A percentile compares a stretch with the other conserved stretches of the same genome.
Conservation (phyloP, 2,329 filamentous ascomycete species). For the Albophoma yamanashiensis region DNA sequence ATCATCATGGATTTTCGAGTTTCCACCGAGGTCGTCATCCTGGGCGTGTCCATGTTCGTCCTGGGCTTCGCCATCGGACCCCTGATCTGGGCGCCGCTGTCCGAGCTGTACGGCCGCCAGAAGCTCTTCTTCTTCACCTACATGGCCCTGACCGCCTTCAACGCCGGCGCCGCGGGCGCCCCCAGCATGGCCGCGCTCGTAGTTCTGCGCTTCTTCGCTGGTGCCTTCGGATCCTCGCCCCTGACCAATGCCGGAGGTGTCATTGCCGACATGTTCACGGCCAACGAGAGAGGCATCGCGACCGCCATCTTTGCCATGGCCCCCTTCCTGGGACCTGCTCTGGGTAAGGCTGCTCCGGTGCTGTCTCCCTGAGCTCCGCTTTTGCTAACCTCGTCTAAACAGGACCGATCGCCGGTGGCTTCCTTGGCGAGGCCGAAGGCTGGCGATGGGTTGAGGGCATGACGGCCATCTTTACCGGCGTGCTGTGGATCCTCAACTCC, state of each 20-base stretch:
- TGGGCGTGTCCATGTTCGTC: conserved; percentile 56
- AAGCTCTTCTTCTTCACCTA: conserved; percentile 50
- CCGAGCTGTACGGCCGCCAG: conserved; percentile 52
- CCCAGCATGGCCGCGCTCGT: conserved; percentile 49
- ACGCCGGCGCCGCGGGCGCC: conserved; percentile 45
- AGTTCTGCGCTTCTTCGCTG: conserved; percentile 59
- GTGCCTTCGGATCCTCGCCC: conserved; percentile 50
- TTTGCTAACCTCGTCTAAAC: neutral
- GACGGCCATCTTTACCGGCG: conserved; percentile 49
- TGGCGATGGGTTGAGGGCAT: conserved; percentile 58
- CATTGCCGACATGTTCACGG: conserved; percentile 52
- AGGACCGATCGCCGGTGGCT: conserved; percentile 52
- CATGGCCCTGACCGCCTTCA: conserved; percentile 48
- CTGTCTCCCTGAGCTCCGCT: no score
- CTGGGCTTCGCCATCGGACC: conserved; percentile 52
- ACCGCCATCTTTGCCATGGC: conserved; percentile 50
- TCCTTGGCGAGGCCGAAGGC: conserved; percentile 46
- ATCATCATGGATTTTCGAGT: conserved; percentile 45
- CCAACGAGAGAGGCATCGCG: conserved; percentile 43
- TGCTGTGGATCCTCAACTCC: conserved; percentile 42
- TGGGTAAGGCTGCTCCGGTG: conserved; percentile 22
- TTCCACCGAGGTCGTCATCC: conserved; percentile 39
- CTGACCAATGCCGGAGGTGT: conserved; percentile 53
- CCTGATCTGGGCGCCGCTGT: conserved; percentile 55
- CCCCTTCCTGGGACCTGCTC: conserved; percentile 51